Evolutionary conservation across 768 basidiomycete genomes (phyloP).

Genomic region (Termitomyces sp.): DNA sequence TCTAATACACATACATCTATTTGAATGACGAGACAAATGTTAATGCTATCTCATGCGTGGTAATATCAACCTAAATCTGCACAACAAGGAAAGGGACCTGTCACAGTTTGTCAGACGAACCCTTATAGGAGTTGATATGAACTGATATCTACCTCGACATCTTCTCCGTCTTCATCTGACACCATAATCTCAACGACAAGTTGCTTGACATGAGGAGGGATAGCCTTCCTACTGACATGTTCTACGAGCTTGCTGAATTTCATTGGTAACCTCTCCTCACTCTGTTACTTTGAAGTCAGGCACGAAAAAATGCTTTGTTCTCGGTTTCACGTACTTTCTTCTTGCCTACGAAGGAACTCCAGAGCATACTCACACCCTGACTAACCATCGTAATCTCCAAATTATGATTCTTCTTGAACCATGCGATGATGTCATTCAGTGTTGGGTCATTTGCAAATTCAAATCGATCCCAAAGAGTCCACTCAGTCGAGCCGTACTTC

Average conservation of each 20-base stretch:
- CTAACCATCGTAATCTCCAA: slow-evolving; percentile 94
- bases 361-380: slow-evolving; percentile 96
- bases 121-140: neutral
- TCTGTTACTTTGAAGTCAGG: slow-evolving; percentile 35
- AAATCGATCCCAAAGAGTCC: slow-evolving; percentile 99
- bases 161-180: slow-evolving; percentile 86
- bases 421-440: slow-evolving; percentile 74
- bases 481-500: slow-evolving; percentile 84
- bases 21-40: slow-evolving; percentile 36
- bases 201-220: slow-evolving; percentile 77
- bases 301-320: neutral
- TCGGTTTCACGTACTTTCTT: slow-evolving; percentile 66
- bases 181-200: slow-evolving; percentile 94
- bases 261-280: slow-evolving; percentile 83
- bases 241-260: slow-evolving; percentile 90
- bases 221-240: slow-evolving; percentile 89
- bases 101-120: neutral
- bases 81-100: slow-evolving; percentile 85
- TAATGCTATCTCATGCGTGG: neutral
- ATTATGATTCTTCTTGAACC: slow-evolving; percentile 80
- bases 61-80: slow-evolving; percentile 33
- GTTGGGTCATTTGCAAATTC: slow-evolving; percentile 89
- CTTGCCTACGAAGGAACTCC: slow-evolving; percentile 89
- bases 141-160: slow-evolving; percentile 70
- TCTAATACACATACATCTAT: slow-evolving; percentile 5